phyloP scores from a whole-genome alignment of 306 rosid species.

The Dalbergia cochinchinensis region DNA sequence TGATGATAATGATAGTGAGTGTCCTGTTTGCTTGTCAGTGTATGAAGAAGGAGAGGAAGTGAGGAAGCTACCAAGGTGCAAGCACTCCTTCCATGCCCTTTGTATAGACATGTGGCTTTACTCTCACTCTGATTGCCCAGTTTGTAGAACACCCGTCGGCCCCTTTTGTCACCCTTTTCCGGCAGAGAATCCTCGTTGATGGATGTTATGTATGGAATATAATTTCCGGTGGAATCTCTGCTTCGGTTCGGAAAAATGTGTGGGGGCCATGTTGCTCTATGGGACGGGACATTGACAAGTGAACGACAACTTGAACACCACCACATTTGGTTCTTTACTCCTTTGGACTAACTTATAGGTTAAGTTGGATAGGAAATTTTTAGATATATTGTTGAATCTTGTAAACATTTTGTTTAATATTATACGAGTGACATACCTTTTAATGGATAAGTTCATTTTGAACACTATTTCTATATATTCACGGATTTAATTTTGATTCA shows the following conservation, averaged over 20 bases:
- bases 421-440: no score
- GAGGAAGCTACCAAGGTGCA: conserved; percentile 75
- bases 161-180: conserved; percentile 36
- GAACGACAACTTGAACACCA: not conserved
- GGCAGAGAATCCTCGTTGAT: conserved; percentile 50
- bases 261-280: not conserved
- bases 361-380: not conserved
- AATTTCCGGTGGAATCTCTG: conserved; percentile 1
- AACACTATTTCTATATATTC: not conserved
- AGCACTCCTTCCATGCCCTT: conserved; percentile 74
- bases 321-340: not conserved
- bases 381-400: not conserved
- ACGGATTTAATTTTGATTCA: not conserved
- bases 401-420: not conserved
- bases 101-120: conserved; percentile 96
- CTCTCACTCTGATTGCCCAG: conserved; percentile 91
- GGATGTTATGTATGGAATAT: conserved; percentile 15
- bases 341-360: not conserved
- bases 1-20: conserved; percentile 58
- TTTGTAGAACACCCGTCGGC: conserved; percentile 74
- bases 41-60: conserved; percentile 95
- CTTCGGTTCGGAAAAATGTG: conserved; percentile 13
- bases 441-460: not conserved
- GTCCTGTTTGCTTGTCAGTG: conserved; percentile 77
- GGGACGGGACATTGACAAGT: not conserved